Percentiles rank a stretch among this genome's conserved stretches.
phyloP scores from a whole-genome alignment of 2,329 filamentous ascomycete species.

The Fusarium sp. region DNA sequence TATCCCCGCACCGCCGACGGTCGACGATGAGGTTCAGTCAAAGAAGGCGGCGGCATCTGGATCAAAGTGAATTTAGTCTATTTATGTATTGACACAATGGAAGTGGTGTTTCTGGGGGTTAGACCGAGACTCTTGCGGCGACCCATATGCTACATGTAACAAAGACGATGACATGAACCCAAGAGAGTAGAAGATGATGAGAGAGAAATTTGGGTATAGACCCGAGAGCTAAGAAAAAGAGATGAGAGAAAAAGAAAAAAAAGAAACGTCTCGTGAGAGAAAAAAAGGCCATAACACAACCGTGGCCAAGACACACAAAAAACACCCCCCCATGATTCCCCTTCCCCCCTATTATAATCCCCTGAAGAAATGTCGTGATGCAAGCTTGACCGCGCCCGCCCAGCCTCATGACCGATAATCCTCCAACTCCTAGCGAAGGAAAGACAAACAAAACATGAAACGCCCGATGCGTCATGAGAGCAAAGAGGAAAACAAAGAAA shows the following conservation, averaged over 20 bases:
- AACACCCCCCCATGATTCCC: background rate
- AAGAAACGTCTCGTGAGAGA: too few relatives aligned
- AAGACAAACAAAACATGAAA: background rate
- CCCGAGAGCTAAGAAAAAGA: background rate
- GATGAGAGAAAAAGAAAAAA: background rate
- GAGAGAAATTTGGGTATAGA: constrained; percentile 1
- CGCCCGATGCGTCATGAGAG: constrained; percentile 29
- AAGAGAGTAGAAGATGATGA: constrained; percentile 8
- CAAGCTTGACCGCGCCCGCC: constrained; percentile 15
- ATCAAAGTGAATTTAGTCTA: constrained; percentile 35
- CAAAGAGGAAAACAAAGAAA: constrained; percentile 4
- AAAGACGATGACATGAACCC: constrained; percentile 12
- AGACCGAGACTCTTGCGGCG: constrained; percentile 1
- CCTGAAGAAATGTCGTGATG: constrained; percentile 38
- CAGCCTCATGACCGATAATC: constrained; percentile 34
- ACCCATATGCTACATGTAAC: constrained; percentile 15
- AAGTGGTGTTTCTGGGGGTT: constrained; percentile 6
- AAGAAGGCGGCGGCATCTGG: constrained; percentile 50
- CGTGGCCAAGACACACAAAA: constrained; percentile 1
- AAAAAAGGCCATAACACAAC: constrained; percentile 1
- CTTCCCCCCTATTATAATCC: constrained; percentile 30
- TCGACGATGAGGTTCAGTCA: constrained; percentile 60
- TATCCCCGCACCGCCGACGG: constrained; percentile 62
- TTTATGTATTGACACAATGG: constrained; percentile 31
- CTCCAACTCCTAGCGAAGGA: constrained; percentile 38